Evolutionary conservation across 805 yeast species (phyloP).

Genomic region (Saturnispora saitoi): DNA sequence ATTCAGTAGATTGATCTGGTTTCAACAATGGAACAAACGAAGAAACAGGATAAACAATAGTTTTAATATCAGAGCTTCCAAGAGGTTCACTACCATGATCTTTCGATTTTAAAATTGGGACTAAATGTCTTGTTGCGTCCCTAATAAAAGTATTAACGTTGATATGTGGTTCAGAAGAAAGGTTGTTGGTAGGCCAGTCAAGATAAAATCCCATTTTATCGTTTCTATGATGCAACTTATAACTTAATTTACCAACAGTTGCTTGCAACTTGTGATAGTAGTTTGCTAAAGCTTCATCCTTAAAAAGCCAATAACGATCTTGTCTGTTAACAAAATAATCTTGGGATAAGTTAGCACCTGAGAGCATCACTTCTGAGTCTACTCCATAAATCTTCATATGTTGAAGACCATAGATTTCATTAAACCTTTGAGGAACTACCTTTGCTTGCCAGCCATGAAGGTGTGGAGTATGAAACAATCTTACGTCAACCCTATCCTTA

Average conservation of each 20-base stretch:
- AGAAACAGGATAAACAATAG: slow-evolving; percentile 81
- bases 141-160: slow-evolving; percentile 43
- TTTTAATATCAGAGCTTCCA: slow-evolving; percentile 28
- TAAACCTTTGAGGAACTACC: slow-evolving; percentile 71
- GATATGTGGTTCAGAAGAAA: slow-evolving; percentile 57
- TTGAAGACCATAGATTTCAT: slow-evolving; percentile 89
- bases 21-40: slow-evolving; percentile 79
- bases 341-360: slow-evolving; percentile 85
- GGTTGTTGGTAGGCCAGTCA: slow-evolving; percentile 67
- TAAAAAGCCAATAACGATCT: slow-evolving; percentile 79
- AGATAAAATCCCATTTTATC: slow-evolving; percentile 40
- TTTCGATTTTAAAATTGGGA: slow-evolving; percentile 47
- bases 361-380: slow-evolving; percentile 78
- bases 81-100: background rate
- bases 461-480: slow-evolving; percentile 88
- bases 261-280: slow-evolving; percentile 68
- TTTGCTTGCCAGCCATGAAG: slow-evolving; percentile 56
- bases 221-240: slow-evolving; percentile 45
- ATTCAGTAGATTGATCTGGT: slow-evolving; percentile 72
- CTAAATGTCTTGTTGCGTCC: slow-evolving; percentile 48
- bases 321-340: slow-evolving; percentile 95
- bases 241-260: slow-evolving; percentile 63
- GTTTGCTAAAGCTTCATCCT: slow-evolving; percentile 47
- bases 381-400: slow-evolving; percentile 97
- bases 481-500: slow-evolving; percentile 57